Base-by-base conservation (phyloP, 1,284 basidiomycete genomes). In the Anthracocystis walkeri region DNA sequence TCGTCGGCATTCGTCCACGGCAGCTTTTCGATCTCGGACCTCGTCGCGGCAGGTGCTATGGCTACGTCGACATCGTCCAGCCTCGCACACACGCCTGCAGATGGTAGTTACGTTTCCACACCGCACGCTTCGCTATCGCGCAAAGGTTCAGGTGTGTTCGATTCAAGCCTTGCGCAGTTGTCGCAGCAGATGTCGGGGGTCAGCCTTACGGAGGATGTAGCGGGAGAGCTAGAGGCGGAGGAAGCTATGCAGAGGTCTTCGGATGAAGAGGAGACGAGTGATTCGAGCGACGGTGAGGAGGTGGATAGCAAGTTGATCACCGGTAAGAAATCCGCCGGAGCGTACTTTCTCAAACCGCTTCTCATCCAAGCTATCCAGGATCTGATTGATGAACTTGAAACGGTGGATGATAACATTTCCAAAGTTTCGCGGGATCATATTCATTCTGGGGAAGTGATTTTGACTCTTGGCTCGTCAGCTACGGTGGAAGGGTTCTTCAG, bases 341-440 rank as follows among this genome's bases (percentile, higher is more conserved):
- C 79, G 3, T 80, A 80, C 69, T 77, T 82, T 23, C 71, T 84
- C 29, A 87, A 87, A 65, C 86, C 86, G 11, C 74, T 87, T 14
- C 84, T 87, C 44, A 84, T 86, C 57, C 86, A 87, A 65, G 86
- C 86, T n/a, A 87, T 87, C 44, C 85, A 85, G 50, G 86, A 98
- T 84, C 92, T 98, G 16, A 89, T 97, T 51, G 94, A 97, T 79
- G 97, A 99, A 86, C 87, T 99, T 52, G 96, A 97, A 85, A 95
- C 93, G 4, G 95, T 96, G 1, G 94, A 97, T 82, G 93, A 96
- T 77, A 95, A 92, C 83, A 92, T 99, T 12, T 93, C 94, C 4
- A 96, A 94, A 87, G 94, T 93, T 70, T 94, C 95, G 1, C 92
- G 91, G 84, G 95, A 97, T 85, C 96, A 99, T 85, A 93, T 99